Evolutionary conservation across 2,329 filamentous ascomycete genomes (phyloP), one percentile per base, ranked within the genome.

Genomic region (Mycocentrospora acerina): DNA sequence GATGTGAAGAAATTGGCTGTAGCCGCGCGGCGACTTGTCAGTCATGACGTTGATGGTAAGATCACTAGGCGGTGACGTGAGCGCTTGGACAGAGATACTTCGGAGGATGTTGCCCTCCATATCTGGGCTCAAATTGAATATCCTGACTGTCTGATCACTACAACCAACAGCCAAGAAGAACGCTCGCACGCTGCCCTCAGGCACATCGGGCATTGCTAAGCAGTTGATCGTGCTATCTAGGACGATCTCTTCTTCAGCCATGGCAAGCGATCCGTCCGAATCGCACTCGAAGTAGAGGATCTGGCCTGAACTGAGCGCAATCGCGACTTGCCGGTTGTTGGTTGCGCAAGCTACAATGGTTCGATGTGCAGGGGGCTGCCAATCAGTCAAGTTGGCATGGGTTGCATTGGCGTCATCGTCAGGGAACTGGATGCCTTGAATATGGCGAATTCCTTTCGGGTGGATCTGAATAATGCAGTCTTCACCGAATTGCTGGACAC

Each of bases 231-330:
- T 96, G 30, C 90, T 91, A 36, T 87, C 90, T 86, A 98, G 93
- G 58, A 94, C 86, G 57, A 90, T 89, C 66, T 91, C 90, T 60
- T 97, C 90, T 51, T 97, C 71, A 52, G 96, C 95, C 70, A 97
- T 91, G 24, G 89, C 89, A 22, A 97, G 75, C 3, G 87, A 87
- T 19, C 90, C 90, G 67, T 97, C 91, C 0, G 82, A 79, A 59
- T 96, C 93, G 82, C 96, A 91, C 65, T 98, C 94, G 55, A 98
- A 98, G 63, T 97, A 98, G 28, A 95, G 88, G 48, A 98, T 91
- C 66, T 98, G 93, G 25, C 91, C 91, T 7, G 90, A 96, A 62
- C 90, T 97, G 17, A 99, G 75, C 1, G 93, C 93, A 33, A 97
- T 85, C 3, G 90, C 90, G 17, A 98, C 88, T 69, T 99, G 93